Base-by-base conservation (phyloP, 306 rosid genomes). In the Citrullus amarus region DNA sequence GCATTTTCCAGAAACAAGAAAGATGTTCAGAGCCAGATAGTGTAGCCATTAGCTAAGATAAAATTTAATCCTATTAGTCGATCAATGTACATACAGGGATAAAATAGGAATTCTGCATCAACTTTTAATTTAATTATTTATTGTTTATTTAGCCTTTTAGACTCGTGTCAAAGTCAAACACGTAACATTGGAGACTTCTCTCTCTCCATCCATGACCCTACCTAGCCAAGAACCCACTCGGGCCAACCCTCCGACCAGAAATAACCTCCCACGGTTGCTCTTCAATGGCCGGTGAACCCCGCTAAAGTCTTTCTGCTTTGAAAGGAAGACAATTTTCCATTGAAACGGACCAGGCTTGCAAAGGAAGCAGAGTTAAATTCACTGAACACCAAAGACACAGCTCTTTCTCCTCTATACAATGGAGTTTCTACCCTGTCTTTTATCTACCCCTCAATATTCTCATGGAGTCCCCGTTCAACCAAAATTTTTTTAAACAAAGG, bases 1-100 rank as follows among this genome's bases (percentile, higher is more conserved):
- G 97, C 89, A 86, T 81, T 78, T 14, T 25, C 34, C 25, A n/a
- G 28, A 60, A 41, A 16, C 4, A 44, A 7, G 8, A 30, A 30
- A 53, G 28, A 43, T 41, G 34, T 43, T 68, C 54, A 43, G 16
- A 53, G 78, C 38, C 17, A 8, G 62, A 74, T 32, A 74, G 50
- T 32, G 63, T 36, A 54, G 48, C 32, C 32, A 72, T 50, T 50
- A 72, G 60, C 44, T 28, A 50, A 72, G 77, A 50, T 25, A 51
- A 22, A 15, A 30, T 28, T 25, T n/a, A 50, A 28, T 71, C 58
- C 22, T 14, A 46, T 28, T 25, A 28, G 15, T 71, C 4, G 25
- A 15, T 14, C 41, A 71, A 71, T 15, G 59, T 48, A 71, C 59
- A 16, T 25, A 60, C 15, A 61, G 41, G 39, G 68, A 28, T 14